Base-by-base conservation (phyloP, 2,329 filamentous ascomycete genomes). In the Monilinia vaccinii-corymbosi region DNA sequence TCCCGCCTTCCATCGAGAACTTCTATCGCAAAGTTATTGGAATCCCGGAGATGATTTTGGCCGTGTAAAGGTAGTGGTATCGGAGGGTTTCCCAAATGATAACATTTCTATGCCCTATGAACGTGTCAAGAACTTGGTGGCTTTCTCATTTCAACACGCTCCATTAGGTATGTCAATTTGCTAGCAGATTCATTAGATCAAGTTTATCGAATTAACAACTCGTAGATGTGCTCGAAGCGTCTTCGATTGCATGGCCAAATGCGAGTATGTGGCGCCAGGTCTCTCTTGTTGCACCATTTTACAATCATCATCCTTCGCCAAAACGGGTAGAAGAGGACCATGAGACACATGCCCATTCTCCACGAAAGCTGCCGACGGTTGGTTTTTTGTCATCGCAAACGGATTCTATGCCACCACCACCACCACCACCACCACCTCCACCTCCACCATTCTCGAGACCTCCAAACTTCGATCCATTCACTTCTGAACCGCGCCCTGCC, bases 61-160 rank as follows among this genome's bases (percentile, higher is more conserved):
- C 8, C 83, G 89, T 9, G 87, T 96, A 74, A 91, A 87, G 70
- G 73, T 95, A 31, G 73, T 91, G 58, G 81, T 96, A 61, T 85
- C 87, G 51, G 89, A 93, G 70, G 86, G 88, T 0, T 84, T 91
- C 61, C 77, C 79, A 11, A 76, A 83, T 42, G 77, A 81, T 76
- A 64, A 67, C 2, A 60, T 74, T 1, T 74, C 75, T 2, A 73
- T 76, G 46, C 81, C 83, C 0, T 83, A 88, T 64, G 84, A 89
- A 67, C 77, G 84, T 45, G 76, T 88, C 63, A 88, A 86, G 69
- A 89, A 92, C 67, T 73, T 91, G 48, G 81, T 91, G 28, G 81
- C 82, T 16, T 94, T 96, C 72, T 86, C 90, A 1, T 96, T 95
- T 68, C 89, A 94, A 69, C 89, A 94, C 76, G 91, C 88, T 38